Conservation (phyloP, 495 filamentous ascomycete species). For the Staphylotrichum longicolle region DNA sequence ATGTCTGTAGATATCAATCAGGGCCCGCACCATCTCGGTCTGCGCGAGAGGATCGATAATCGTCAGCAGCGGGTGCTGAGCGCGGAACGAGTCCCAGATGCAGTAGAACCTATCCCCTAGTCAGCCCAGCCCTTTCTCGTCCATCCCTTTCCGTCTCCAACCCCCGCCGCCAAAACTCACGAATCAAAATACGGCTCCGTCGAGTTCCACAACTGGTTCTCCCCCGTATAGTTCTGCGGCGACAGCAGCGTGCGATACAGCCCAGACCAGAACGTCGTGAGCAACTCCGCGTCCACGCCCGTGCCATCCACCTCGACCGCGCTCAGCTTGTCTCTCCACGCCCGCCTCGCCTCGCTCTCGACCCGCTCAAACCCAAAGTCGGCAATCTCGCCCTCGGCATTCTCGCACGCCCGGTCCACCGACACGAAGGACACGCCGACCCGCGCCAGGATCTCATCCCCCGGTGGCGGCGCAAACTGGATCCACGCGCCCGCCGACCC, state of each 20-base stretch:
- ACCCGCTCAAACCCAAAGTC: constrained; percentile 60
- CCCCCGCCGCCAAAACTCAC: constrained; percentile 45
- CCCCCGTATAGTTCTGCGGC: constrained; percentile 72
- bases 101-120: constrained; percentile 55
- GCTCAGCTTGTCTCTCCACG: constrained; percentile 61
- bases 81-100: constrained; percentile 73
- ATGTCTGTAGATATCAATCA: constrained; percentile 68
- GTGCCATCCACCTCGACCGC: constrained; percentile 54
- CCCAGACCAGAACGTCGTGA: constrained; percentile 66
- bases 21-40: constrained; percentile 62
- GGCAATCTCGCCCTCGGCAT: constrained; percentile 62
- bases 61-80: constrained; percentile 65
- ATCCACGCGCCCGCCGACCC: constrained; percentile 63
- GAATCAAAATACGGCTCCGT: constrained; percentile 73
- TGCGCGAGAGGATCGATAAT: constrained; percentile 64
- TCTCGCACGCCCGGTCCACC: constrained; percentile 58
- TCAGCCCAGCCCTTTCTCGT: not conserved
- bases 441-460: constrained; percentile 52
- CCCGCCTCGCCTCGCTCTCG: constrained; percentile 48
- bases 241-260: constrained; percentile 63
- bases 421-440: constrained; percentile 68
- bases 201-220: constrained; percentile 70
- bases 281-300: constrained; percentile 54
- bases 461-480: constrained; percentile 50
- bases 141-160: constrained; percentile 30